Conservation (phyloP, 495 filamentous ascomycete species). For the Talaromyces thailandensis region DNA sequence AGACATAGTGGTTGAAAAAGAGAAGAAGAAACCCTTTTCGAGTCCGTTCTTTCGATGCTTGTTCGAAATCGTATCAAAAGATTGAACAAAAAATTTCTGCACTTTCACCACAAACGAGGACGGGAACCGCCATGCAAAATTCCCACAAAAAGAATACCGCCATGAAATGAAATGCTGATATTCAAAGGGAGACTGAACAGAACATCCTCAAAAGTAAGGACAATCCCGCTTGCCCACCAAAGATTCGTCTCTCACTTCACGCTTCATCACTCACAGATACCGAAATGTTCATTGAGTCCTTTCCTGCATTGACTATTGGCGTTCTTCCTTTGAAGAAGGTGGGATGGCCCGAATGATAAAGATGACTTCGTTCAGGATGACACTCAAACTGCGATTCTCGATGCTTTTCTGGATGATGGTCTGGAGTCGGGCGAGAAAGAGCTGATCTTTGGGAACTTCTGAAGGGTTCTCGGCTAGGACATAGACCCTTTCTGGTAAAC, state of each 20-base stretch:
- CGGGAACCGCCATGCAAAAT: neutral
- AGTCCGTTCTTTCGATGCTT: neutral
- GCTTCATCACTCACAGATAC: neutral
- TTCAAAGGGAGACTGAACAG: neutral
- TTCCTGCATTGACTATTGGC: neutral
- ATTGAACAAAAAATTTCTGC: no score
- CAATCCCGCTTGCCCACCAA: neutral
- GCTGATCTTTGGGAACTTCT: slow-evolving; percentile 27
- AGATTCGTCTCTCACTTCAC: neutral
- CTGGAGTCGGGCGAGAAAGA: slow-evolving; percentile 30
- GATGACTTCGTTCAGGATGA: slow-evolving; percentile 31
- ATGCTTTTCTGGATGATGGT: slow-evolving; percentile 37
- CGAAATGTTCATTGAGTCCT: neutral
- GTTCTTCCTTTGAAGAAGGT: neutral
- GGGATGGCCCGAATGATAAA: slow-evolving; percentile 23
- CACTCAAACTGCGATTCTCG: slow-evolving; percentile 33
- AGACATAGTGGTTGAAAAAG: neutral
- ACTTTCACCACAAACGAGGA: neutral
- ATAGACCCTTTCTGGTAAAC: slow-evolving; percentile 36
- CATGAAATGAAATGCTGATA: neutral
- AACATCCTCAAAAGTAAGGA: neutral
- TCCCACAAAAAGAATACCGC: neutral
- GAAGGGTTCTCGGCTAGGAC: neutral
- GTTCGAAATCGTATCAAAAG: neutral
- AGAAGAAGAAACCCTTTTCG: neutral